Conservation (phyloP, 2,329 filamentous ascomycete species). For the Grosmannia huntii region DNA sequence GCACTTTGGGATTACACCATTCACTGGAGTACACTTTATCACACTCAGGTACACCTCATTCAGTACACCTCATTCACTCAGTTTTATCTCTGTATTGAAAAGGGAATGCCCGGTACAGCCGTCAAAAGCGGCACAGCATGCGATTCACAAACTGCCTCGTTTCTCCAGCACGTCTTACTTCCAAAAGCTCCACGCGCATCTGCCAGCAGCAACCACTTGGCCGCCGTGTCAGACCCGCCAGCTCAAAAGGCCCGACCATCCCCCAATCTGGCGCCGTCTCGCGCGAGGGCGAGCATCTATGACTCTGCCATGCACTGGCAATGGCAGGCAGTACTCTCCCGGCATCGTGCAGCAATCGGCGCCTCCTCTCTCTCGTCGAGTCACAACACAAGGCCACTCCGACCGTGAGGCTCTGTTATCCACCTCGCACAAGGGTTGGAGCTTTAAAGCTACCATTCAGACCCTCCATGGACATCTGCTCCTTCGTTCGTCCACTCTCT, state of each 20-base stretch:
- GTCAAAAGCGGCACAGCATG: not conserved
- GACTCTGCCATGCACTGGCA: constrained; percentile 4
- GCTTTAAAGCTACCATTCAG: constrained; percentile 37
- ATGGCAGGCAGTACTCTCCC: not conserved
- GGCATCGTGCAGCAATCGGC: not conserved
- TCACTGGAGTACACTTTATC: no score
- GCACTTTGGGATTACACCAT: no score
- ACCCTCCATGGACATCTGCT: constrained; percentile 19
- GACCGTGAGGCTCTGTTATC: not conserved
- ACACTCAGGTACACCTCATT: no score
- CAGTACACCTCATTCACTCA: not conserved
- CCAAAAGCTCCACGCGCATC: not conserved
- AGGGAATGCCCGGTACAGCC: not conserved
- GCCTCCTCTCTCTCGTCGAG: not conserved
- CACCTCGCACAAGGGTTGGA: constrained; percentile 24
- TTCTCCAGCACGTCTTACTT: not conserved
- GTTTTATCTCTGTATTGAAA: not conserved
- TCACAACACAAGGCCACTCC: not conserved
- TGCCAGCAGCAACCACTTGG: not conserved
- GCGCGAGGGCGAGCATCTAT: not conserved
- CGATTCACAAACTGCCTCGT: not conserved
- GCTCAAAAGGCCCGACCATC: not conserved
- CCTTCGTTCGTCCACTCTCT: constrained; percentile 3
- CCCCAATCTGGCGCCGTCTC: not conserved
- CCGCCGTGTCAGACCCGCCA: not conserved